phyloP scores from a whole-genome alignment of 2,329 filamentous ascomycete species.

The Colletotrichum karsti region DNA sequence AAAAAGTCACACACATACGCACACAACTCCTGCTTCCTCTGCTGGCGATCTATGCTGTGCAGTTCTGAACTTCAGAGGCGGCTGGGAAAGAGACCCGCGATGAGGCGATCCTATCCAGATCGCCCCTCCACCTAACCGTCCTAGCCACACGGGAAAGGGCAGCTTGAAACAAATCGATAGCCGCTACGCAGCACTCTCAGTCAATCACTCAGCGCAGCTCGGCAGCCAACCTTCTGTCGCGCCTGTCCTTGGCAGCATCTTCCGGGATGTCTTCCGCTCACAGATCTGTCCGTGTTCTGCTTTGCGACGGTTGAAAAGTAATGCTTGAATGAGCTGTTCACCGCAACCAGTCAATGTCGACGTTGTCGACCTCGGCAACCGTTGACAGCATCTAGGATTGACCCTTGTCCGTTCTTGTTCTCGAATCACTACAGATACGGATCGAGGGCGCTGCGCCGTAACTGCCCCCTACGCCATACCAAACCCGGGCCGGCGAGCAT shows the following conservation, averaged over 20 bases:
- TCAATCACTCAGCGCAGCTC: background rate
- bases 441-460: background rate
- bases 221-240: slow-evolving; percentile 2
- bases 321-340: slow-evolving; percentile 15
- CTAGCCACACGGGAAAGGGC: slow-evolving; percentile 13
- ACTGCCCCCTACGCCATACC: background rate
- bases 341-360: slow-evolving; percentile 1
- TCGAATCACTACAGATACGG: background rate
- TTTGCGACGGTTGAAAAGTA: background rate
- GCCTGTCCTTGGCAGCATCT: slow-evolving; percentile 3
- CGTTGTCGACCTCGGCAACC: background rate
- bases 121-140: slow-evolving; percentile 9
- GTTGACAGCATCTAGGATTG: background rate
- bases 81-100: background rate
- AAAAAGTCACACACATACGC: slow-evolving; percentile 7
- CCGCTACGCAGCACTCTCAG: background rate
- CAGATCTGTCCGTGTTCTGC: slow-evolving; percentile 24
- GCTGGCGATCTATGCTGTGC: background rate
- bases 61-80: background rate
- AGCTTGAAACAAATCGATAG: slow-evolving; percentile 24
- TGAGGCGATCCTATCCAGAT: slow-evolving; percentile 16
- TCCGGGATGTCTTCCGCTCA: slow-evolving; percentile 14
- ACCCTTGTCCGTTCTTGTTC: background rate
- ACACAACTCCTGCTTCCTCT: background rate
- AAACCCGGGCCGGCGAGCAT: background rate